phyloP scores from a whole-genome alignment of 495 filamentous ascomycete species.

The Saxophila tyrrhenica region DNA sequence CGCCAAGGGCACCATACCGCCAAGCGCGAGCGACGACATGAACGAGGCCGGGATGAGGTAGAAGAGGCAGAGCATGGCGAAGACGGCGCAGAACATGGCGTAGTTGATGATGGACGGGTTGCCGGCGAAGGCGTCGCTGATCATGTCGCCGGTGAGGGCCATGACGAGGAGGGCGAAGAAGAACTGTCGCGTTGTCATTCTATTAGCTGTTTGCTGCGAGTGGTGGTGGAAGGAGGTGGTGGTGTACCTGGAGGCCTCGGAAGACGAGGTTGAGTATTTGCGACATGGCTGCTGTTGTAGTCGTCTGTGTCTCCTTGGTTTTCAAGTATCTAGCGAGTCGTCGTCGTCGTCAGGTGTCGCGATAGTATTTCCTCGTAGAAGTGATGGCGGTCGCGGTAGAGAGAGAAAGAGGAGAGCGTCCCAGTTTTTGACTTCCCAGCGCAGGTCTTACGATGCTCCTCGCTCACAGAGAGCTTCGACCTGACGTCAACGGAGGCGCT shows the following conservation, averaged over 20 bases:
- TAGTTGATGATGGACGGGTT: conserved; percentile 55
- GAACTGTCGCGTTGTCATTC: conserved; percentile 38
- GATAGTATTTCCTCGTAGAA: too few species aligned
- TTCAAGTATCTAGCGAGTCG: too few species aligned
- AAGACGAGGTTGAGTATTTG: background rate
- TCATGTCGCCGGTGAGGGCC: conserved; percentile 58
- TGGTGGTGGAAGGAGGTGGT: too few species aligned
- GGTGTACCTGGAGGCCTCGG: background rate
- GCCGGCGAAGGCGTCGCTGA: conserved; percentile 41
- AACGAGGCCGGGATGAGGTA: conserved; percentile 48
- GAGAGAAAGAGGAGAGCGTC: too few species aligned
- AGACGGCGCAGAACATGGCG: conserved; percentile 53
- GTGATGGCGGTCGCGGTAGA: too few species aligned
- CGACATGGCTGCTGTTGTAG: background rate
- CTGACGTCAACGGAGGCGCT: too few species aligned
- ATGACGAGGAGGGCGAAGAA: conserved; percentile 56
- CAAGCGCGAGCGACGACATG: conserved; percentile 36
- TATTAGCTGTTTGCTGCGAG: too few species aligned
- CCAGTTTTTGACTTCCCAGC: too few species aligned
- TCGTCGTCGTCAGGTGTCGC: too few species aligned
- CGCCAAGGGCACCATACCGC: conserved; percentile 44
- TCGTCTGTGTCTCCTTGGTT: too few species aligned
- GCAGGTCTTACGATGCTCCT: too few species aligned
- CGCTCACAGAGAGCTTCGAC: too few species aligned
- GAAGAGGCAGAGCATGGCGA: conserved; percentile 52